Conservation (phyloP, 2,329 filamentous ascomycete genomes). For the Aureobasidium leucospermi region DNA sequence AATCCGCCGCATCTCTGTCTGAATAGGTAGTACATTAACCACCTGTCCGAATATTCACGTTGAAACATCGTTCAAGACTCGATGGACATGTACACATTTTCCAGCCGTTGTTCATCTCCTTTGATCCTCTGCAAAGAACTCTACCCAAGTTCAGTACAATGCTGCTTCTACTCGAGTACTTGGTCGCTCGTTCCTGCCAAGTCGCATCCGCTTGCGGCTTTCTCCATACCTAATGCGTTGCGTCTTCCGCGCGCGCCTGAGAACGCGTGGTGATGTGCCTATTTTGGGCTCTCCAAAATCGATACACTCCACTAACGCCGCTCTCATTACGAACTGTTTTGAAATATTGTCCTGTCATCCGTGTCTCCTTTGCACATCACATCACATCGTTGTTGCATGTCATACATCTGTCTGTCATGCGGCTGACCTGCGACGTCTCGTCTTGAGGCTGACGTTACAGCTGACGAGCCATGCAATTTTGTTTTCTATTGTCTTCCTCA, state of each 20-base stretch:
- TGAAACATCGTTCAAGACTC: no score
- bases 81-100: not conserved
- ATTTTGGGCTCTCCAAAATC: not conserved
- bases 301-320: not conserved
- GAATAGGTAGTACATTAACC: not conserved
- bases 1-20: not conserved
- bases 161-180: not conserved
- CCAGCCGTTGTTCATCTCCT: not conserved
- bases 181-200: constrained; percentile 4
- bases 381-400: not conserved
- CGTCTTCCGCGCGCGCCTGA: not conserved
- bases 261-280: not conserved
- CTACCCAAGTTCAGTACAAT: no score
- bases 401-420: not conserved
- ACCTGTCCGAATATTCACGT: not conserved
- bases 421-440: not conserved
- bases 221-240: not conserved
- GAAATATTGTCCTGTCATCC: not conserved
- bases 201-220: not conserved
- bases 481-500: not conserved
- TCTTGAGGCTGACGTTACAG: not conserved
- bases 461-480: not conserved
- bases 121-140: not conserved
- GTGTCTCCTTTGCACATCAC: not conserved
- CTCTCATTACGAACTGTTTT: not conserved